Evolutionary conservation across 139 green algal species (phyloP), one percentile per base, ranked within the genome.

Genomic region (Micractinium sp.): DNA sequence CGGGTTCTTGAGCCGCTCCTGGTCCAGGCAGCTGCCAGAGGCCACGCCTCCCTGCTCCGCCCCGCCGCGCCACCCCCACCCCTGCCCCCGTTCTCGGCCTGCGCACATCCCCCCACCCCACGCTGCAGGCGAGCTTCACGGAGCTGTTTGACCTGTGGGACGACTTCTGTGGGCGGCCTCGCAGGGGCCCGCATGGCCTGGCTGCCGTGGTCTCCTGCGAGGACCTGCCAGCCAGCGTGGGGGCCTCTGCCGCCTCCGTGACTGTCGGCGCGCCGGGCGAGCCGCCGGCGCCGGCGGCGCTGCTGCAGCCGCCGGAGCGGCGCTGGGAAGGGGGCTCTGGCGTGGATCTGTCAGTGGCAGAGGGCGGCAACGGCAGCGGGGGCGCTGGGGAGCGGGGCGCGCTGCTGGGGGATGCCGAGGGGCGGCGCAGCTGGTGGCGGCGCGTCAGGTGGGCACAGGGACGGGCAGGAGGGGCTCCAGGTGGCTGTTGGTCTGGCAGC

Each of bases 71-170:
- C 67, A 75, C 20, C 25, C 23, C 23, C 67, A n/a, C n/a, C n/a
- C n/a, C n/a, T n/a, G n/a, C n/a, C n/a, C n/a, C n/a, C n/a, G n/a
- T n/a, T n/a, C n/a, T n/a, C n/a, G n/a, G n/a, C n/a, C n/a, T n/a
- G n/a, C 60, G 60, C 60, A 67, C 60, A 67, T 67, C 60, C 60
- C 60, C 16, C 60, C 15, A 67, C 15, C 71, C 71, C 22, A 0
- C 77, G 13, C 1, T 71, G 82, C 82, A 87, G 82, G 38, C 82
- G 13, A 79, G 36, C 35, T 25, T 36, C 0, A 19, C 66, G 0
- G 63, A 79, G 36, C 86, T 89, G 75, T 89, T 85, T 74, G 86
- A 85, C 29, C 23, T 66, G 9, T 89, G 86, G 86, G 77, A 85
- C 61, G 39, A 80, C 0, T 38, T 81, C 61, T 89, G 86, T 14